Evolutionary conservation across 2,329 filamentous ascomycete species (phyloP), one percentile per base, ranked within the genome.

Genomic region (Aspergillus sp.): DNA sequence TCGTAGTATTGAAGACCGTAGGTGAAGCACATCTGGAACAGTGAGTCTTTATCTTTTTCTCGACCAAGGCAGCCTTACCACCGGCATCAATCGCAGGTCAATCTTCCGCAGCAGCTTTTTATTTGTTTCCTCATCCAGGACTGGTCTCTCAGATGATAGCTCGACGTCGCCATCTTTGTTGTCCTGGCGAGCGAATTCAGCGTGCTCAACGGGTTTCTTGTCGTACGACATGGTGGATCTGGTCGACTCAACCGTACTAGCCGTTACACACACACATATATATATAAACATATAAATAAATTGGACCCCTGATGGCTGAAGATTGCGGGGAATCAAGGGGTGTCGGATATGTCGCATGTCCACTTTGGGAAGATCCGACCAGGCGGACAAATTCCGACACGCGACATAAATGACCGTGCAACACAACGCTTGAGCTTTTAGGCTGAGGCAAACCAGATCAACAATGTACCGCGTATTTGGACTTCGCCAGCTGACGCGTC

Each of bases 1-100:
- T 60, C 58, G 44, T 60, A 60, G 47, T 57, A 60, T 33, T 60
- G 58, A 7, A 60, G 58, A 2, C 51, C 58, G 24, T 60, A 60
- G 3, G 58, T 60, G 47, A 55, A 48, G 40, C 58, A 60, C 58
- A 60, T 58, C 58, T 60, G 41, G 3, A n/a, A 5, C 34, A 12
- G 24, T 30, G 2, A 42, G n/a, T 4, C 24, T 5, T 27, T n/a
- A 3, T 27, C 22, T 41, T n/a, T 7, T 41, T 15, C 12, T n/a
- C 22, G n/a, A 20, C 8, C 9, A 30, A 30, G 15, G 5, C 11
- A 30, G 24, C 24, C 56, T 49, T 48, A 59, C 57, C 46, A 59
- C 57, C 7, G 52, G 57, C 57, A 56, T 59, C 47, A 55, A 37
- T 2, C 47, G 24, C 41, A 40, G 34, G n/a, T 59, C 57, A 51